These are phyloP conservation scores for Komagataella mondaviorum DNA, from an alignment of 805 yeast genomes.

Conservation along the genomic window DNA sequence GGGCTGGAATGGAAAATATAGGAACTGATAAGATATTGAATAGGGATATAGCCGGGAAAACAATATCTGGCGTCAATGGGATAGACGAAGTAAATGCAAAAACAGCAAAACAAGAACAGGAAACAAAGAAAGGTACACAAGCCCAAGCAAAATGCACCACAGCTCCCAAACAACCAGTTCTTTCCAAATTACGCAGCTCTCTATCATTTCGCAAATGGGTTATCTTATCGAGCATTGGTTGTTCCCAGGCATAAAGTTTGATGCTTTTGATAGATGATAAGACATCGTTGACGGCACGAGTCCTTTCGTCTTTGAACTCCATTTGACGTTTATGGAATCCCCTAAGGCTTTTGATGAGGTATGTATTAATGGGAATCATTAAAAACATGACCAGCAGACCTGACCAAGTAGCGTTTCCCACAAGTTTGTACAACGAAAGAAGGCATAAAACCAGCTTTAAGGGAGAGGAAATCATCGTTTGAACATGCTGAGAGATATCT, in stretches of 20 bases:
- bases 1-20: slow-evolving; percentile 41
- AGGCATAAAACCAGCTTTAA: slow-evolving; percentile 39
- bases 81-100: slow-evolving; percentile 29
- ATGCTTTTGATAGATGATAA: slow-evolving; percentile 47
- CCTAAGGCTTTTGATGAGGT: slow-evolving; percentile 30
- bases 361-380: slow-evolving; percentile 45
- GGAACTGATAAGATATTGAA: slow-evolving; percentile 48
- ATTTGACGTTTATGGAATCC: slow-evolving; percentile 38
- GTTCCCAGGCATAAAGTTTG: slow-evolving; percentile 60
- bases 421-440: slow-evolving; percentile 35
- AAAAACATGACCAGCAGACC: slow-evolving; percentile 39
- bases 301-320: slow-evolving; percentile 49
- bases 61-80: slow-evolving; percentile 54
- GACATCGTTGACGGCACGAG: slow-evolving; percentile 45
- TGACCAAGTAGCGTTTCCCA: slow-evolving; percentile 46
- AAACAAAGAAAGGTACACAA: slow-evolving; percentile 50
- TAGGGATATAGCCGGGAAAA: slow-evolving; percentile 54
- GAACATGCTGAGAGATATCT: slow-evolving; percentile 39
- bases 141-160: slow-evolving; percentile 43
- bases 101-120: slow-evolving; percentile 44
- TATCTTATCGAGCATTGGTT: slow-evolving; percentile 42
- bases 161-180: slow-evolving; percentile 33
- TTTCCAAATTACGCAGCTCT: slow-evolving; percentile 38
- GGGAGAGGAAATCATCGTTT: slow-evolving; percentile 46
- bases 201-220: slow-evolving; percentile 40